Percentiles rank a stretch among this genome's conserved stretches.
Evolutionary conservation across 352 stramenopile genomes (phyloP).

Genomic region (Pythium vanterpoolii): DNA sequence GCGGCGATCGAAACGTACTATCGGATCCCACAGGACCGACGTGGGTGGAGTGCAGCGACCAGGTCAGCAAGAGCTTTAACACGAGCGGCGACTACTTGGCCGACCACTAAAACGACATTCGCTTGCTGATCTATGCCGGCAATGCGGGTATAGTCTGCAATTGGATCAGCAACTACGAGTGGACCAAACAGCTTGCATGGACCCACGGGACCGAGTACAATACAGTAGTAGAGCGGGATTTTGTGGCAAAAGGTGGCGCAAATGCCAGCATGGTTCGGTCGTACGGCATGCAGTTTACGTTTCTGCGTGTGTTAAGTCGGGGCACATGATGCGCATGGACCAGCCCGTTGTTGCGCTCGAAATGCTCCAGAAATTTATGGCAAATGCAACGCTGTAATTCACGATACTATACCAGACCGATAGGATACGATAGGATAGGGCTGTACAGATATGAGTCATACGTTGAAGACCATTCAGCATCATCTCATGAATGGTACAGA

Average conservation of each 20-base stretch:
- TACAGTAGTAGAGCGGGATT: conserved; percentile 12
- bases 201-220: conserved; percentile 71
- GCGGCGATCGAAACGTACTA: background rate
- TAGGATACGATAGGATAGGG: too few relatives aligned
- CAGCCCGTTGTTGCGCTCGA: conserved; percentile 66
- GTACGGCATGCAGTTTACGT: conserved; percentile 45
- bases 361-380: conserved; percentile 67
- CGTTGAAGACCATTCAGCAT: too few relatives aligned
- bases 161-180: conserved; percentile 91
- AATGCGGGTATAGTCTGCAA: conserved; percentile 95
- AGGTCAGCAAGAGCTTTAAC: conserved; percentile 57
- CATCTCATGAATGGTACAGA: too few relatives aligned
- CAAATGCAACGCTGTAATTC: background rate
- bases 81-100: conserved; percentile 58
- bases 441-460: too few relatives aligned
- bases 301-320: conserved; percentile 86
- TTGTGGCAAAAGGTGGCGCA: background rate
- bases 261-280: conserved; percentile 19
- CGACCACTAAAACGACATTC: conserved; percentile 57
- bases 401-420: too few relatives aligned
- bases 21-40: background rate
- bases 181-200: conserved; percentile 88
- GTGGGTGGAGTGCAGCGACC: background rate
- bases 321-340: conserved; percentile 89
- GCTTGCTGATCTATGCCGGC: conserved; percentile 26